phyloP scores from a whole-genome alignment of 164 flowering plant species.

The Tetrastigma voinierianum region DNA sequence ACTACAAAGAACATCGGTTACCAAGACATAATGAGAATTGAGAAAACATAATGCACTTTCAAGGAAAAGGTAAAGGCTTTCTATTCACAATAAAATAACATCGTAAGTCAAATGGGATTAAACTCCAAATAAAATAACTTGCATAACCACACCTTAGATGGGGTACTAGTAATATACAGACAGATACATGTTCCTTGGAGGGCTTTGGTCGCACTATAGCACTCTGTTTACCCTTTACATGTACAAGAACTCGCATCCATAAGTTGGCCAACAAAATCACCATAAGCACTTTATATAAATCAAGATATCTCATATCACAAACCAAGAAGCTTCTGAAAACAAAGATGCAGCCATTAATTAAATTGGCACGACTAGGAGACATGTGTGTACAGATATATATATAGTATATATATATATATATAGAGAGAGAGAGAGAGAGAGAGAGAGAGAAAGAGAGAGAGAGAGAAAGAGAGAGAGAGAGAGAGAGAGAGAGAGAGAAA shows the following conservation, averaged over 20 bases:
- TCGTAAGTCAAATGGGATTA: neutral
- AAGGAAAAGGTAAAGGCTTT: neutral
- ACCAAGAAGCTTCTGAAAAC: neutral
- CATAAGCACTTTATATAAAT: slow-evolving; percentile 4
- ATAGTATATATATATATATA: too few species aligned
- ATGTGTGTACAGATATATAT: too few species aligned
- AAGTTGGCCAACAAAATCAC: neutral
- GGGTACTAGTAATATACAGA: slow-evolving; percentile 97
- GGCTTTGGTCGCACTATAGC: slow-evolving; percentile 98
- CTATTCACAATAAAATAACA: neutral
- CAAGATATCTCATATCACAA: neutral
- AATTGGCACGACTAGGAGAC: too few species aligned
- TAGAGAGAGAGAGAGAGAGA: too few species aligned
- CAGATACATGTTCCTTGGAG: slow-evolving; percentile 91
- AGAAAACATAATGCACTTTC: neutral
- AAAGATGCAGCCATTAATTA: neutral
- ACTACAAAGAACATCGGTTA: neutral
- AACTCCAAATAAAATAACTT: neutral
- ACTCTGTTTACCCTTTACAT: slow-evolving; percentile 89
- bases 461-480: too few species aligned
- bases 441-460: too few species aligned
- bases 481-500: too few species aligned
- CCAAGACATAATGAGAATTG: neutral
- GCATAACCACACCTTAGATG: slow-evolving; percentile 69
- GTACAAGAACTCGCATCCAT: slow-evolving; percentile 77